Evolutionary conservation across 257 asterid species (phyloP), one percentile per base, ranked within the genome.

Genomic region (Fraxinus cuspidata): DNA sequence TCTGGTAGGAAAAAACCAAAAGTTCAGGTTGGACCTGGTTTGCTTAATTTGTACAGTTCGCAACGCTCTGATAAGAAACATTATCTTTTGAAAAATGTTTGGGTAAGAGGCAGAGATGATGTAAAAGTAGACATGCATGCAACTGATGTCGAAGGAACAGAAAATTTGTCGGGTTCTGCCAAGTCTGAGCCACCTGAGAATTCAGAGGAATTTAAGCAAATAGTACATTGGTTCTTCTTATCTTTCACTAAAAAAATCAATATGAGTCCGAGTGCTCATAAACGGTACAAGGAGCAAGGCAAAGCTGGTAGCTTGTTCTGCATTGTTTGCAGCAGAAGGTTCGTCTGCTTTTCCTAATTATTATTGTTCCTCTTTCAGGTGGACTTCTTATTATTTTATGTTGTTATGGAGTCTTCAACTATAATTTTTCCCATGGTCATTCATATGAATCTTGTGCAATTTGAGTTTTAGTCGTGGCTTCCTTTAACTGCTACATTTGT

Each of bases 291-390:
- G 83, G 85, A 79, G 77, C 81, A 79, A 79, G 88, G 88, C 6
- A 73, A 70, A 75, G 84, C 88, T 73, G 82, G 88, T 75, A 70
- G 84, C 78, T 76, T 84, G 69, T 79, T 66, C 80, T 84, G 88
- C 81, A 79, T 81, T 58, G 85, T 78, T 58, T 84, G 88, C 77
- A 72, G 84, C 75, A 82, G 79, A 74, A 84, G 88, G 88, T 84
- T 71, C 19, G 82, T 81, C 77, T 68, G 44, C 25, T 65, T 65
- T n/a, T 81, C 66, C 5, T 21, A 35, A 25, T 42, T 73, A 37
- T 60, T 74, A 32, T 44, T 32, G 18, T 34, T 71, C 72, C 35
- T 37, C 31, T 65, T 73, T 64, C 18, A 31, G 58, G 71, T 67
- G 16, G 15, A 38, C 42, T 0, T 38, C 5, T 51, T 69, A 40